Conservation (phyloP, 2,329 filamentous ascomycete species). For the Cordyceps javanica region DNA sequence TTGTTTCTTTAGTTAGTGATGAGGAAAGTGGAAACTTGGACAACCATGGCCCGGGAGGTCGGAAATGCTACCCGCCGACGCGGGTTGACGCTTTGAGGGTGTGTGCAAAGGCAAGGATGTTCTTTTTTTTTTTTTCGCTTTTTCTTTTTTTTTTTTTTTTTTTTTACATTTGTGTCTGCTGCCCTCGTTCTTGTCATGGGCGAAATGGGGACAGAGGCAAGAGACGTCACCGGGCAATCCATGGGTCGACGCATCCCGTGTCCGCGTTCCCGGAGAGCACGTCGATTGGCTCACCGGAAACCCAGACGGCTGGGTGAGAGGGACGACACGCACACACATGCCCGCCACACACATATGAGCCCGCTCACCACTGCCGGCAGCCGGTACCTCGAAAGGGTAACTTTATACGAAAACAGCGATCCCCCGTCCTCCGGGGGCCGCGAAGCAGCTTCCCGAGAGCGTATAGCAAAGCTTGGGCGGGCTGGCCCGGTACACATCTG, state of each 20-base stretch:
- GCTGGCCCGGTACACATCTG: background rate
- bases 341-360: background rate
- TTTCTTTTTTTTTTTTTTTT: background rate
- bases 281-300: background rate
- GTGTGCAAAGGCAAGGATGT: background rate
- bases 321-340: background rate
- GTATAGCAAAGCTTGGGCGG: background rate
- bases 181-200: background rate
- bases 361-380: background rate
- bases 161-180: background rate
- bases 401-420: background rate
- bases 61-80: constrained; percentile 7
- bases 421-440: background rate
- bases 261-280: constrained; percentile 4
- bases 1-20: background rate
- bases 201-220: background rate
- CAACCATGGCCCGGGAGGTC: constrained; percentile 6
- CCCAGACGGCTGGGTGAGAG: background rate
- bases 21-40: constrained; percentile 7
- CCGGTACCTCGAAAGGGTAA: background rate
- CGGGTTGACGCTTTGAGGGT: background rate
- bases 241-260: background rate
- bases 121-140: background rate
- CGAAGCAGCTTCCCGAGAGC: background rate
- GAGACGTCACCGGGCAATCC: background rate